A percentile compares a stretch with the other conserved stretches of the same genome.
These are phyloP conservation scores for Rhizoclosmatium globosum DNA, from an alignment of 192 early-diverging fungal species.

Conservation along the genomic window DNA sequence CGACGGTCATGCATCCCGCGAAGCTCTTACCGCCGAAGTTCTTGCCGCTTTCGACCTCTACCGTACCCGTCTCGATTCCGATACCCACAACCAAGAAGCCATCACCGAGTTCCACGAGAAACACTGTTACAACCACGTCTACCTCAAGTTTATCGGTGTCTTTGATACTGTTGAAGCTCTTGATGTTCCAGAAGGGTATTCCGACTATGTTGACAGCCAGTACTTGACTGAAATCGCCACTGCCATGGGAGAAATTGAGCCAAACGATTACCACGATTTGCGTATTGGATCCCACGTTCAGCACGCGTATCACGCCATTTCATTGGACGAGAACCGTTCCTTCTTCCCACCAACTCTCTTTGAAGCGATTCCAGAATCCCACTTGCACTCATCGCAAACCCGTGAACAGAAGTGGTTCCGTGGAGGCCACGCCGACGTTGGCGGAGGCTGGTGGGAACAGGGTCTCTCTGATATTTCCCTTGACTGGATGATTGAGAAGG, in stretches of 20 bases:
- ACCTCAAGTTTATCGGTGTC: constrained; percentile 31
- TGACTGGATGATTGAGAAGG: constrained; percentile 38
- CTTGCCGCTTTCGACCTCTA: constrained; percentile 29
- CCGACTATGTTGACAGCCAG: background rate
- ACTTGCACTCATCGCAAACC: background rate
- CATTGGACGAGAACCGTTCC: constrained; percentile 36
- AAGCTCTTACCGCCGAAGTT: constrained; percentile 1
- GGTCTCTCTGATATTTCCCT: constrained; percentile 34
- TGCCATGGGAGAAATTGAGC: constrained; percentile 16
- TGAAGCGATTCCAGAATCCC: background rate
- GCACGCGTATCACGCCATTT: constrained; percentile 36
- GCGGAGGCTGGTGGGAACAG: constrained; percentile 42
- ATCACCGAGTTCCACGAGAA: constrained; percentile 14
- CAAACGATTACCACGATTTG: constrained; percentile 33
- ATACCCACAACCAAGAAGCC: background rate
- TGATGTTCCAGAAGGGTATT: constrained; percentile 9
- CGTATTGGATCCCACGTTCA: constrained; percentile 16
- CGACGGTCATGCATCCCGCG: background rate
- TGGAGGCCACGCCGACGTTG: constrained; percentile 36
- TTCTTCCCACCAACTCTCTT: constrained; percentile 27
- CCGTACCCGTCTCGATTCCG: background rate
- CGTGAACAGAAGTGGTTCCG: constrained; percentile 39
- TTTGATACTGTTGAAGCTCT: constrained; percentile 30
- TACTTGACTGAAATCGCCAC: background rate
- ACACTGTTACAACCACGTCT: constrained; percentile 22